Percentiles rank a stretch among this genome's conserved stretches.
Evolutionary conservation across 495 filamentous ascomycete genomes (phyloP).

Genomic region (Trichoderma parareesei): DNA sequence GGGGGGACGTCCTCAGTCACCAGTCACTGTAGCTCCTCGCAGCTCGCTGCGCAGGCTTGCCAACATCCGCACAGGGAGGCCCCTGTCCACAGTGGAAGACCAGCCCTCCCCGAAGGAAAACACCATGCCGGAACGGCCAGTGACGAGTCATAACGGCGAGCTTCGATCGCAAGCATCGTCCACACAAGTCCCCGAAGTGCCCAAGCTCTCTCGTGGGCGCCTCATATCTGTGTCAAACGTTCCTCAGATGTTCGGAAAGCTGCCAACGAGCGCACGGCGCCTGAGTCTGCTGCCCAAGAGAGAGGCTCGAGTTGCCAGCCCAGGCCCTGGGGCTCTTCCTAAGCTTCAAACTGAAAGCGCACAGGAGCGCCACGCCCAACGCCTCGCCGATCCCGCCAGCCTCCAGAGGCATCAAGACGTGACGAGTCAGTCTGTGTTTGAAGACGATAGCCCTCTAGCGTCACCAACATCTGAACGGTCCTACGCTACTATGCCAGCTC

Average conservation of each 20-base stretch:
- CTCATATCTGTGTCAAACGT: conserved; percentile 1
- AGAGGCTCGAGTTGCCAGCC: conserved; percentile 10
- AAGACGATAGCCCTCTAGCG: neutral
- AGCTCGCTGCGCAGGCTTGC: conserved; percentile 32
- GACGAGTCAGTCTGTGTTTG: neutral
- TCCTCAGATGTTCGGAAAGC: neutral
- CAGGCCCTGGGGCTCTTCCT: neutral
- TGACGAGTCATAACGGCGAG: conserved; percentile 3
- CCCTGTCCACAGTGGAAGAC: conserved; percentile 42
- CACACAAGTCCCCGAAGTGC: neutral
- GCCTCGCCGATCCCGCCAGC: neutral
- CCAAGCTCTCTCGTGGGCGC: neutral
- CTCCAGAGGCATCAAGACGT: neutral
- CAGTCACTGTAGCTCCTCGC: conserved; percentile 11
- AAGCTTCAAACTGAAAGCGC: neutral
- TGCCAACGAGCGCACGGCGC: neutral
- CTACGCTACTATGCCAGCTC: conserved; percentile 14
- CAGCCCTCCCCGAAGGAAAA: conserved; percentile 32
- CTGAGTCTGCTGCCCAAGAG: neutral
- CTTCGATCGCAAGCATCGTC: neutral
- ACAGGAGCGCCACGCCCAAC: neutral
- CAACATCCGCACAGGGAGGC: conserved; percentile 28
- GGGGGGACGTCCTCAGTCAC: neutral
- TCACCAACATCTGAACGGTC: neutral
- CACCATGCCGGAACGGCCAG: conserved; percentile 6